A percentile compares a stretch with the other conserved stretches of the same genome.
Conservation (phyloP, 192 early-diverging fungal species). For the Entophlyctis helioformis region DNA sequence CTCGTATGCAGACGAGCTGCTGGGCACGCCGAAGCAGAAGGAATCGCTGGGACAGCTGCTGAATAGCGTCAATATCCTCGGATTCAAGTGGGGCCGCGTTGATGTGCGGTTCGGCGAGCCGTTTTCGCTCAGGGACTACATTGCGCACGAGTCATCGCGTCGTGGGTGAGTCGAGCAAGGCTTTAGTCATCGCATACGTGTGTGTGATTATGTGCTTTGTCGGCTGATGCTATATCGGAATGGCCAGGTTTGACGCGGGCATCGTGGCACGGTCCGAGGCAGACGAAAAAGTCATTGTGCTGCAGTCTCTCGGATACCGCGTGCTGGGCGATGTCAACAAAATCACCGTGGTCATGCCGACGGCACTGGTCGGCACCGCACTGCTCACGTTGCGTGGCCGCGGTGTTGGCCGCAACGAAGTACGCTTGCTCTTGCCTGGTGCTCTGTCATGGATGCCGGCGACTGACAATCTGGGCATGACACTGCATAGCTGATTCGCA, state of each 20-base stretch:
- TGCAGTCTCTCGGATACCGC: constrained; percentile 63
- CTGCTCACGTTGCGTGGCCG: constrained; percentile 72
- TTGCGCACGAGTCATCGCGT: constrained; percentile 43
- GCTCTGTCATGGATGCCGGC: no score
- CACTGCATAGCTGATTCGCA: constrained; percentile 68
- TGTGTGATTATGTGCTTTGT: no score
- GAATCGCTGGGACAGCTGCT: constrained; percentile 61
- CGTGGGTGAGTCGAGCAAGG: constrained; percentile 30
- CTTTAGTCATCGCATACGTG: no score
- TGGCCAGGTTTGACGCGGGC: no score
- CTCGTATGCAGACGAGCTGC: constrained; percentile 63
- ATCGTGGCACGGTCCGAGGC: no score
- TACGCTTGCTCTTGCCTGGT: constrained; percentile 1
- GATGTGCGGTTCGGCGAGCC: constrained; percentile 71
- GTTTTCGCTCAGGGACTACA: constrained; percentile 55
- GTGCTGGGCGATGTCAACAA: constrained; percentile 47
- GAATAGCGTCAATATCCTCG: constrained; percentile 34
- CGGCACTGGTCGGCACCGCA: constrained; percentile 69
- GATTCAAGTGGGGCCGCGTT: constrained; percentile 70
- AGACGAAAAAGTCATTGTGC: constrained; percentile 37
- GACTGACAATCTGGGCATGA: no score
- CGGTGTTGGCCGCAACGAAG: constrained; percentile 37
- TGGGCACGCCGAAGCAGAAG: constrained; percentile 69
- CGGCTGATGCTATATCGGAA: no score
- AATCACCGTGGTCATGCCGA: constrained; percentile 73